phyloP scores from a whole-genome alignment of 306 rosid genomes.

The Dalbergia cochinchinensis region DNA sequence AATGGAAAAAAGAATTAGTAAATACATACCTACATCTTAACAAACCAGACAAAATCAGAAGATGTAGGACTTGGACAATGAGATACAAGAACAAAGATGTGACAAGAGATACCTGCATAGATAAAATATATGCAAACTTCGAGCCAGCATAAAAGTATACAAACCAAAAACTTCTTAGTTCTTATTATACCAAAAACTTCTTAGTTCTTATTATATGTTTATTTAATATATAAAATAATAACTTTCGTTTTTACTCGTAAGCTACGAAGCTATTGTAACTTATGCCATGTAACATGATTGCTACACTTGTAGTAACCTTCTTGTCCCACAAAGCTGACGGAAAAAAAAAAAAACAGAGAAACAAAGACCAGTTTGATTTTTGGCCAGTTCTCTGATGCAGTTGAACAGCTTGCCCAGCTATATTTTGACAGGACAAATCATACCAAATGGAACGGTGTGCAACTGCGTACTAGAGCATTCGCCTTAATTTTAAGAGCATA shows the following conservation, averaged over 20 bases:
- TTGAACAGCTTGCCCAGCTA: too few relatives aligned
- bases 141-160: neutral
- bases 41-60: slow-evolving; percentile 3
- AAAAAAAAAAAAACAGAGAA: too few relatives aligned
- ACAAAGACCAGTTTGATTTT: neutral
- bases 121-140: neutral
- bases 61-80: neutral
- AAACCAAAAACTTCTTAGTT: too few relatives aligned
- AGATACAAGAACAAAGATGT: neutral
- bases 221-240: too few relatives aligned
- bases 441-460: too few relatives aligned
- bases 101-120: neutral
- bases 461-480: too few relatives aligned
- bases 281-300: neutral
- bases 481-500: too few relatives aligned
- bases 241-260: too few relatives aligned
- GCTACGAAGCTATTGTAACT: neutral
- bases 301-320: neutral
- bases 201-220: too few relatives aligned
- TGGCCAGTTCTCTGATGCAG: too few relatives aligned
- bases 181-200: too few relatives aligned
- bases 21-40: neutral
- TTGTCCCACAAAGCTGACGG: neutral
- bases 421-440: too few relatives aligned
- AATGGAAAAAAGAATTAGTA: neutral